These are phyloP conservation scores for Ustilago sp. DNA, from an alignment of 1,284 basidiomycete species.

Conservation along the genomic window DNA sequence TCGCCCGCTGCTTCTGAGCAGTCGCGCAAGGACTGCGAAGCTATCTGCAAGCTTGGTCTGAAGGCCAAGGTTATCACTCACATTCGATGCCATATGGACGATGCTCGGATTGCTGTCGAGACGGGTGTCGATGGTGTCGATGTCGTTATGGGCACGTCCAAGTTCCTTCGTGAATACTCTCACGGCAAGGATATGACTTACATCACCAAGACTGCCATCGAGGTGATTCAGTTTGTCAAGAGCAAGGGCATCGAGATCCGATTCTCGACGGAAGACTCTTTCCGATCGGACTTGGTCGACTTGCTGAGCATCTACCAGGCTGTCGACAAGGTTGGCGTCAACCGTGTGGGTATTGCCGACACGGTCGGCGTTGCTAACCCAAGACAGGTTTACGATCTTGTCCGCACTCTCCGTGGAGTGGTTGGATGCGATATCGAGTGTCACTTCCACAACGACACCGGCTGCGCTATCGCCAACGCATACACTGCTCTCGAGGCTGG, in stretches of 20 bases:
- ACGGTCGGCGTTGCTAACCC: constrained; percentile 99
- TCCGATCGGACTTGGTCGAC: constrained; percentile 99
- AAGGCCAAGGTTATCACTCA: constrained; percentile 98
- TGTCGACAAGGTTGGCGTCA: constrained; percentile 99
- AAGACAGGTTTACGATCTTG: constrained; percentile 97
- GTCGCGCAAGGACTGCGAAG: constrained; percentile 92
- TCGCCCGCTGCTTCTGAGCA: constrained; percentile 98
- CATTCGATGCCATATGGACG: constrained; percentile 99
- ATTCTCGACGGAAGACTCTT: constrained; percentile 99
- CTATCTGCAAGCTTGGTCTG: constrained; percentile 98
- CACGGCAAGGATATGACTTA: constrained; percentile 99
- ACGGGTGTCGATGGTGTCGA: constrained; percentile 98
- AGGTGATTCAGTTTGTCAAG: constrained; percentile 99
- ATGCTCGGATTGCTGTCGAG: constrained; percentile 97
- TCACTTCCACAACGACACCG: constrained; percentile 98
- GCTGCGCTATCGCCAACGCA: constrained; percentile 93
- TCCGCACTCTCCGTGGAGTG: constrained; percentile 93
- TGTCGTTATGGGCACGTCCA: constrained; percentile 98
- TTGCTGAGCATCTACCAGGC: constrained; percentile 98
- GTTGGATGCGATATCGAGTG: constrained; percentile 84
- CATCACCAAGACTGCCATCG: constrained; percentile 96
- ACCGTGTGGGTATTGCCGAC: constrained; percentile 98
- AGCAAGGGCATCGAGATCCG: constrained; percentile 99
- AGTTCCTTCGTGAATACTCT: constrained; percentile 98
- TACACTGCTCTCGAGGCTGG: constrained; percentile 98